Base-by-base conservation (phyloP, 148 eudicot genomes). In the Spergularia bocconei region DNA sequence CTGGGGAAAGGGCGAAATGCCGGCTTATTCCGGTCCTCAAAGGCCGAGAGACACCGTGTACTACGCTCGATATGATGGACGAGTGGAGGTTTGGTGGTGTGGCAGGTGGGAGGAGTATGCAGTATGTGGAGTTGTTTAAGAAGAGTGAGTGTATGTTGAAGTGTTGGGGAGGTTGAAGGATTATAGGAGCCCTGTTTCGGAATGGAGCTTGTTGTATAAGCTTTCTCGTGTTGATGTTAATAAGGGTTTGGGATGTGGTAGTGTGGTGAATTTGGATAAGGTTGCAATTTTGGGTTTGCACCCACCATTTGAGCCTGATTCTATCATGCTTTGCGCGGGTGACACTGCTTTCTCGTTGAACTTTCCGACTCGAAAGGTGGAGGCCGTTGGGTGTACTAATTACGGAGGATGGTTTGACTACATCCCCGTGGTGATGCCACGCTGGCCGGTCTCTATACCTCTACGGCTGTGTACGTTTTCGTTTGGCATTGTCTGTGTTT, bases 401-500 rank as follows among this genome's bases (percentile, higher is more conserved):
- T 23, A 13, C n/a, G 25, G 70, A 66, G 70, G 7, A 25, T 38
- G 41, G 70, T 36, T 39, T 11, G 41, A 17, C 1, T 7, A 41
- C 44, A n/a, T 11, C 11, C 29, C 70, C 11, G 7, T 66, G 7
- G 23, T 16, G 70, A 13, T 66, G 11, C 70, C 70, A 4, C 48
- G 52, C 5, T 66, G 54, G 70, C 70, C 70, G 16, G n/a, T 21
- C 7, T 66, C 70, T n/a, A n/a, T n/a, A n/a, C n/a, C n/a, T n/a
- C n/a, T n/a, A n/a, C n/a, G n/a, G n/a, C n/a, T n/a, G n/a, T n/a
- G n/a, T n/a, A n/a, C n/a, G n/a, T 29, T 29, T 1, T 29, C 33
- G 33, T 29, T 29, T 29, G 33, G 33, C 33, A 29, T 29, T 29
- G 33, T 29, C 33, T 29, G 33, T 29, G 33, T 29, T 29, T 29